phyloP scores from a whole-genome alignment of 192 early-diverging fungal species.

The Mortierella antarctica region DNA sequence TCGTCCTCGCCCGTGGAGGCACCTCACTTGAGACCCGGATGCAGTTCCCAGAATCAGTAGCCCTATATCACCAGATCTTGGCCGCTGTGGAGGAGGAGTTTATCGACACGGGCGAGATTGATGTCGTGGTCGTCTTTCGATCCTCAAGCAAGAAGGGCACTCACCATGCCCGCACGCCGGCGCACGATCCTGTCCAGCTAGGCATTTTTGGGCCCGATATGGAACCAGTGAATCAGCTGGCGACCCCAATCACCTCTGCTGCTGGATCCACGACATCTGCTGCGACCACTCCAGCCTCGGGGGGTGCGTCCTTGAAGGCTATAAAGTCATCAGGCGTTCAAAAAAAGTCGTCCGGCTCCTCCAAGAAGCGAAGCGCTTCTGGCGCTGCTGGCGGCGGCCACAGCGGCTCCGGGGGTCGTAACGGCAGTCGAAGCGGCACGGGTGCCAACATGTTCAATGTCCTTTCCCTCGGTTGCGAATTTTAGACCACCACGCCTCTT shows the following conservation, averaged over 20 bases:
- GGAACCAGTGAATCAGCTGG: slow-evolving; percentile 32
- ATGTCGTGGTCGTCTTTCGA: slow-evolving; percentile 49
- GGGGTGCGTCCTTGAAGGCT: slow-evolving; percentile 3
- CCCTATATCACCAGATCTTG: slow-evolving; percentile 33
- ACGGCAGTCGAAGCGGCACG: slow-evolving; percentile 1
- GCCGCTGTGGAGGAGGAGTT: slow-evolving; percentile 49
- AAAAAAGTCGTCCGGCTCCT: slow-evolving; percentile 40
- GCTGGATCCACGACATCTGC: not conserved
- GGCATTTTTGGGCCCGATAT: slow-evolving; percentile 52
- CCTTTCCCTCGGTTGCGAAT: slow-evolving; percentile 50
- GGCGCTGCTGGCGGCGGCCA: not conserved
- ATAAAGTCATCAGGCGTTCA: slow-evolving; percentile 28
- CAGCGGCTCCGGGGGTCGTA: not conserved
- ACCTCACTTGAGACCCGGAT: slow-evolving; percentile 43
- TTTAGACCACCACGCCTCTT: slow-evolving; percentile 6
- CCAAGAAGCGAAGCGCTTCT: slow-evolving; percentile 21
- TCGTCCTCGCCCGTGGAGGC: slow-evolving; percentile 47
- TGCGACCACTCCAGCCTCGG: too few species aligned
- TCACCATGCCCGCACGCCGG: not conserved
- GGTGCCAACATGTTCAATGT: slow-evolving; percentile 55
- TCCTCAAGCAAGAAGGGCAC: not conserved
- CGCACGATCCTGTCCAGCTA: not conserved
- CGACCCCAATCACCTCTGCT: not conserved
- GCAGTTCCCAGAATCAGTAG: slow-evolving; percentile 22
- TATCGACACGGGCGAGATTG: slow-evolving; percentile 45